A percentile compares a stretch with the other conserved stretches of the same genome.
These are phyloP conservation scores for Croton laevigatus DNA, from an alignment of 441 rosid genomes.

Conservation along the genomic window DNA sequence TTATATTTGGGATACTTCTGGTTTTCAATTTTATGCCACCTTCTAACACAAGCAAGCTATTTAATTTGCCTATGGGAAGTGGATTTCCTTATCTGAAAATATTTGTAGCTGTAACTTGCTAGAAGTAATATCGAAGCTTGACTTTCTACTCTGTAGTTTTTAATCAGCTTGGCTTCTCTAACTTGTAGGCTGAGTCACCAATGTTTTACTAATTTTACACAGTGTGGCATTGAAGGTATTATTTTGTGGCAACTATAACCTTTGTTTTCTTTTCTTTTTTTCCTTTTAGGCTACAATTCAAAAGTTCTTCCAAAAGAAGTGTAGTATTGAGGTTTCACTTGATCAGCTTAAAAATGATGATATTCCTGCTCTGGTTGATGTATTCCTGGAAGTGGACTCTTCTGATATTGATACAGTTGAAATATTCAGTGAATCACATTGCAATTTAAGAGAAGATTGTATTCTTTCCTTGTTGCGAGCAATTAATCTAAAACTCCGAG, in stretches of 20 bases:
- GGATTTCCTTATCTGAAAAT: not conserved
- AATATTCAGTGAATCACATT: conserved; percentile 27
- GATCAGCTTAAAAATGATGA: conserved; percentile 42
- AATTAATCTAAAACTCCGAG: conserved; percentile 35
- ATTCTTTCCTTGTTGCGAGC: conserved; percentile 39
- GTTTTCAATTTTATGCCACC: not conserved
- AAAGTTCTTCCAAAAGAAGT: conserved; percentile 29
- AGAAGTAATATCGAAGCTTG: not conserved
- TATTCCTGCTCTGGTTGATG: conserved; percentile 35
- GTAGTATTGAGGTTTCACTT: conserved; percentile 34
- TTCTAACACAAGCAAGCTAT: not conserved
- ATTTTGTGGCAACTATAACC: not conserved
- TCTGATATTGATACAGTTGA: conserved; percentile 39
- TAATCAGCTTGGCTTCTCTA: not conserved
- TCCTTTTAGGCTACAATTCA: conserved; percentile 36
- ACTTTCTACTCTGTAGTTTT: not conserved
- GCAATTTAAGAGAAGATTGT: conserved; percentile 33
- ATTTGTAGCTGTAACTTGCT: not conserved
- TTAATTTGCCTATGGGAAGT: not conserved
- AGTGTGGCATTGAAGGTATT: not conserved
- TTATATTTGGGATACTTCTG: not conserved
- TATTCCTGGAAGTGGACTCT: conserved; percentile 28
- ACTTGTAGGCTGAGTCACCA: not conserved
- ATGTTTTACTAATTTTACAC: not conserved
- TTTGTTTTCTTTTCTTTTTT: conserved; percentile 10